phyloP scores from a whole-genome alignment of 345 rosid species.

The sweet orange (Citrus sinensis) region DNA sequence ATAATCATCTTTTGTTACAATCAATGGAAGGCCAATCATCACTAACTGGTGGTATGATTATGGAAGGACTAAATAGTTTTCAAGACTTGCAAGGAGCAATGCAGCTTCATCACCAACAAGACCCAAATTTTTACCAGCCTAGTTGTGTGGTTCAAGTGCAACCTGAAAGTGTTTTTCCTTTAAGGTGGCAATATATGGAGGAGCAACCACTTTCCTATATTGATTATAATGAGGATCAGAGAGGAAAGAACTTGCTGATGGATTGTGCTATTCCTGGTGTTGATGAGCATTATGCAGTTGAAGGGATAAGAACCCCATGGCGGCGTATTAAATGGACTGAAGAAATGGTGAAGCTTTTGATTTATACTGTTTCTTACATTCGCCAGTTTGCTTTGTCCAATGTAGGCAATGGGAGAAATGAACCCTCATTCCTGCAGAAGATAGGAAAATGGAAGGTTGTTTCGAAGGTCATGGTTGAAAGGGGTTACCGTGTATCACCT shows the following conservation, averaged over 20 bases:
- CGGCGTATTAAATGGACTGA: slow-evolving; percentile 24
- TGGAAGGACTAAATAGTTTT: neutral
- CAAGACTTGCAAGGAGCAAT: neutral
- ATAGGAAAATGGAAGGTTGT: slow-evolving; percentile 31
- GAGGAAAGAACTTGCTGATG: neutral
- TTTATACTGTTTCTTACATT: slow-evolving; percentile 23
- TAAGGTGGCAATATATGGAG: neutral
- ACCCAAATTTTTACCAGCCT: neutral
- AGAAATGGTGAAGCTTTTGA: slow-evolving; percentile 23
- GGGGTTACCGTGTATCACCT: slow-evolving; percentile 25
- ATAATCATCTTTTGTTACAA: neutral
- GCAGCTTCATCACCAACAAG: slow-evolving; percentile 8
- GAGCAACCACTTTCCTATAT: neutral
- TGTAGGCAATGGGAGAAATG: slow-evolving; percentile 1
- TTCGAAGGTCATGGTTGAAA: slow-evolving; percentile 17
- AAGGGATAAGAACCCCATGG: slow-evolving; percentile 5
- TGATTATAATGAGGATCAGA: neutral
- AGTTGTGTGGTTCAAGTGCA: slow-evolving; percentile 6
- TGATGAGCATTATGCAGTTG: slow-evolving; percentile 14
- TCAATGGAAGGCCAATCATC: too few relatives aligned
- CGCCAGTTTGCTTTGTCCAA: slow-evolving; percentile 13
- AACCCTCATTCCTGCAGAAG: slow-evolving; percentile 7
- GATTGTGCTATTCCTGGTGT: neutral
- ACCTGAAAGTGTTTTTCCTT: neutral
- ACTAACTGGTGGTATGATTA: neutral